Evolutionary conservation across 1,284 basidiomycete species (phyloP).

Genomic region (Calocybe gambosa): DNA sequence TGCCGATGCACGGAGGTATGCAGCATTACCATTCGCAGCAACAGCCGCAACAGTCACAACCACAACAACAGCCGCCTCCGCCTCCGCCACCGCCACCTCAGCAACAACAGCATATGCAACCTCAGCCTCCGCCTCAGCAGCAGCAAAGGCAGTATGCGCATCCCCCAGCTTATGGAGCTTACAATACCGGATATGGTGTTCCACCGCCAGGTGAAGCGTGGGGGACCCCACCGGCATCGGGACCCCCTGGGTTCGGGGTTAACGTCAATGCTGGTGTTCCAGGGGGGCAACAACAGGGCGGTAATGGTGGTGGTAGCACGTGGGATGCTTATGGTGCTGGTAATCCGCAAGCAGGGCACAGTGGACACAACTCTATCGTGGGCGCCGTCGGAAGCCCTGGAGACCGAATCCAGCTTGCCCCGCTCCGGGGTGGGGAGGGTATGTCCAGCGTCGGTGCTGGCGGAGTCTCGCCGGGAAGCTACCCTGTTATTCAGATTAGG

Average conservation of each 20-base stretch:
- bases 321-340: constrained; percentile 12
- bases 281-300: not conserved
- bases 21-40: not conserved
- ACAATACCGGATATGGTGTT: constrained; percentile 12
- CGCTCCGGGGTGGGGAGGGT: constrained; percentile 28
- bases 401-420: constrained; percentile 54
- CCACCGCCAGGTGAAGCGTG: constrained; percentile 17
- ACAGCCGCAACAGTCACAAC: constrained; percentile 5
- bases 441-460: constrained; percentile 9
- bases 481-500: constrained; percentile 27
- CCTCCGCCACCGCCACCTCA: too few species aligned
- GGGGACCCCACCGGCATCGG: constrained; percentile 15
- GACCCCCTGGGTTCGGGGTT: not conserved
- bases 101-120: constrained; percentile 2
- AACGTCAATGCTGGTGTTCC: constrained; percentile 1
- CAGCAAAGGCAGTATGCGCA: constrained; percentile 13
- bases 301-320: not conserved
- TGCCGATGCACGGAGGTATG: constrained; percentile 12
- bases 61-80: constrained; percentile 6
- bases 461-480: constrained; percentile 16
- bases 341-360: not conserved
- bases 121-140: constrained; percentile 7
- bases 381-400: constrained; percentile 20
- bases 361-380: constrained; percentile 4
- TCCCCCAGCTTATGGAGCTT: constrained; percentile 7